Conservation (phyloP, 345 rosid species). For the Euphorbia peplus region DNA sequence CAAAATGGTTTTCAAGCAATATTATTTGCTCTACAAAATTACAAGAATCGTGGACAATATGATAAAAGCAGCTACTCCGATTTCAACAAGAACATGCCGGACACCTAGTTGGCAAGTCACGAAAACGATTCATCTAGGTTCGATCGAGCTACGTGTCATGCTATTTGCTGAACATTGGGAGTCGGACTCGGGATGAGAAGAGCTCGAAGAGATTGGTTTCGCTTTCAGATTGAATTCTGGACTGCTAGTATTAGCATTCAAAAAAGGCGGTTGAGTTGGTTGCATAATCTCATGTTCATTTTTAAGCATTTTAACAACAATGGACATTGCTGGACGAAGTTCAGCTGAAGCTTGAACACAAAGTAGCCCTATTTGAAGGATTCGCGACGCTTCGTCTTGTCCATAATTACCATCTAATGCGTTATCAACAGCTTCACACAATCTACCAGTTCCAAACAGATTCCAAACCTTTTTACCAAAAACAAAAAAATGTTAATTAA, state of each 20-base stretch:
- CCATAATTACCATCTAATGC: slow-evolving; percentile 39
- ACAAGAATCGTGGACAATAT: too few relatives aligned
- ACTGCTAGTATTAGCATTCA: slow-evolving; percentile 31
- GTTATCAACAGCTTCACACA: slow-evolving; percentile 64
- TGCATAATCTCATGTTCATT: slow-evolving; percentile 41
- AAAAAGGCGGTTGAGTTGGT: slow-evolving; percentile 82
- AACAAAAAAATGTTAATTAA: slow-evolving; percentile 8
- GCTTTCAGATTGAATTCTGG: slow-evolving; percentile 24
- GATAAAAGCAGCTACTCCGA: too few relatives aligned
- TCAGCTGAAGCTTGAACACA: slow-evolving; percentile 85
- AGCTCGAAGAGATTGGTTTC: slow-evolving; percentile 14
- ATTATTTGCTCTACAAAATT: not conserved
- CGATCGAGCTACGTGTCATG: slow-evolving; percentile 40
- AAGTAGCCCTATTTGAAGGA: slow-evolving; percentile 68
- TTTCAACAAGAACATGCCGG: too few relatives aligned
- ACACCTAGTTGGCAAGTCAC: not conserved
- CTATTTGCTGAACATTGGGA: slow-evolving; percentile 45
- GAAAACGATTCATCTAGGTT: slow-evolving; percentile 47
- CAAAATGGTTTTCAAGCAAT: not conserved
- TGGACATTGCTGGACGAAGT: slow-evolving; percentile 76
- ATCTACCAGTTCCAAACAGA: slow-evolving; percentile 36
- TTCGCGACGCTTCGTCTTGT: slow-evolving; percentile 41
- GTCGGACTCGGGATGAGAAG: slow-evolving; percentile 39
- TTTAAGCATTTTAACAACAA: slow-evolving; percentile 63
- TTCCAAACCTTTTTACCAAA: slow-evolving; percentile 56